Evolutionary conservation across 2,329 filamentous ascomycete genomes (phyloP).

Genomic region (Pestalotiopsis sp.): DNA sequence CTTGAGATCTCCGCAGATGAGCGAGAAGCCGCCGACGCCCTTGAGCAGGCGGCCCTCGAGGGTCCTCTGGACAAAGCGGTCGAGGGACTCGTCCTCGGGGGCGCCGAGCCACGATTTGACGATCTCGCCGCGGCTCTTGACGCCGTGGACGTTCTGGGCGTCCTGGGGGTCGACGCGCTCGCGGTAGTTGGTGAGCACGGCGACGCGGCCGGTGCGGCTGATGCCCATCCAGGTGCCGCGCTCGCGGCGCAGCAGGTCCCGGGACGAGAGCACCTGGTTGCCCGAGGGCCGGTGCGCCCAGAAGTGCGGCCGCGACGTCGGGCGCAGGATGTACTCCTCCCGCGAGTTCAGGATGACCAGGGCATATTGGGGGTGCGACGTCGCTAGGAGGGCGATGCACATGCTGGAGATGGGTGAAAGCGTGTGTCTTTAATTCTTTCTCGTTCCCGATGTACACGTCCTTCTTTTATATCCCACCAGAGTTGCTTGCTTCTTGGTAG

Average conservation of each 20-base stretch:
- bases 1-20: slow-evolving; percentile 65
- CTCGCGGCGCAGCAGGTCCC: slow-evolving; percentile 63
- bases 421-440: background rate
- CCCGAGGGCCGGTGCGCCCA: slow-evolving; percentile 53
- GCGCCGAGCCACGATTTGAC: slow-evolving; percentile 64
- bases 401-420: slow-evolving; percentile 42
- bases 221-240: slow-evolving; percentile 70
- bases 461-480: too few species aligned
- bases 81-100: slow-evolving; percentile 47
- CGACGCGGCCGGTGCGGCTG: slow-evolving; percentile 60
- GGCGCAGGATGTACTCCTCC: slow-evolving; percentile 71
- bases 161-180: slow-evolving; percentile 52
- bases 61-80: slow-evolving; percentile 54
- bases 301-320: slow-evolving; percentile 67
- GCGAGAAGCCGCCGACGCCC: slow-evolving; percentile 67
- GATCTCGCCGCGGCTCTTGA: slow-evolving; percentile 64
- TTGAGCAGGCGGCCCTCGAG: slow-evolving; percentile 56
- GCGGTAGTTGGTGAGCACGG: slow-evolving; percentile 69
- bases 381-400: slow-evolving; percentile 80
- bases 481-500: too few species aligned
- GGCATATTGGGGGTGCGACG: slow-evolving; percentile 73
- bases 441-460: too few species aligned
- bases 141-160: slow-evolving; percentile 52
- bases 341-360: slow-evolving; percentile 79
- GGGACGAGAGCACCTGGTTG: slow-evolving; percentile 56